phyloP scores from a whole-genome alignment of 225 moss, liverwort and hornwort species.

The Sphagnum contortum region DNA sequence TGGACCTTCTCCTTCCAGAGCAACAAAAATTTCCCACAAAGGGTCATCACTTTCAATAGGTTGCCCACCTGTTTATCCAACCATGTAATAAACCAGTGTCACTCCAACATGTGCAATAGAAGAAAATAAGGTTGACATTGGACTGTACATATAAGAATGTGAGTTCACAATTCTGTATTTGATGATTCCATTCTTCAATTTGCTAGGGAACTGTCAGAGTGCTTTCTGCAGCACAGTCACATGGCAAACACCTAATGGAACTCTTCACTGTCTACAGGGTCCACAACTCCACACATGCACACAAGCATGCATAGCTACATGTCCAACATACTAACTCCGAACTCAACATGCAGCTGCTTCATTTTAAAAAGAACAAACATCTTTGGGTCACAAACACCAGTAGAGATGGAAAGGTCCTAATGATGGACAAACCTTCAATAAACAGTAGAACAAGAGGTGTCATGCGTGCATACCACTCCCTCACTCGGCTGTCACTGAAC shows the following conservation, averaged over 20 bases:
- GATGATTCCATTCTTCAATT: too few relatives aligned
- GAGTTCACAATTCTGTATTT: too few relatives aligned
- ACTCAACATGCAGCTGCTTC: neutral
- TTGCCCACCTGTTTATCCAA: constrained; percentile 23
- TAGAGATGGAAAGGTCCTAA: neutral
- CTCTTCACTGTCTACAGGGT: too few relatives aligned
- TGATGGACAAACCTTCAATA: constrained; percentile 65
- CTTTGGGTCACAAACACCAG: too few relatives aligned
- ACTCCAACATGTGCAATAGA: too few relatives aligned
- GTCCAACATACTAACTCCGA: neutral
- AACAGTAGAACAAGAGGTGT: constrained; percentile 66
- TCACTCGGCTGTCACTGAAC: constrained; percentile 50
- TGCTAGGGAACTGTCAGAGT: too few relatives aligned
- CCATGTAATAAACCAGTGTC: too few relatives aligned
- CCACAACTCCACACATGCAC: too few relatives aligned
- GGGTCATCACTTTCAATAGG: constrained; percentile 75
- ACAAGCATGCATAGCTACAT: too few relatives aligned
- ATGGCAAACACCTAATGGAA: neutral
- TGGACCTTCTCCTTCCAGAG: constrained; percentile 60
- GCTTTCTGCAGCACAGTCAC: neutral
- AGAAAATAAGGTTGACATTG: too few relatives aligned
- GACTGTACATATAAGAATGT: too few relatives aligned
- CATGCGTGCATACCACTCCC: constrained; percentile 64
- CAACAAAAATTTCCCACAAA: constrained; percentile 78
- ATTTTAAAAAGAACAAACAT: neutral